phyloP scores from a whole-genome alignment of 192 early-diverging fungal genomes.

The Backusella circina region DNA sequence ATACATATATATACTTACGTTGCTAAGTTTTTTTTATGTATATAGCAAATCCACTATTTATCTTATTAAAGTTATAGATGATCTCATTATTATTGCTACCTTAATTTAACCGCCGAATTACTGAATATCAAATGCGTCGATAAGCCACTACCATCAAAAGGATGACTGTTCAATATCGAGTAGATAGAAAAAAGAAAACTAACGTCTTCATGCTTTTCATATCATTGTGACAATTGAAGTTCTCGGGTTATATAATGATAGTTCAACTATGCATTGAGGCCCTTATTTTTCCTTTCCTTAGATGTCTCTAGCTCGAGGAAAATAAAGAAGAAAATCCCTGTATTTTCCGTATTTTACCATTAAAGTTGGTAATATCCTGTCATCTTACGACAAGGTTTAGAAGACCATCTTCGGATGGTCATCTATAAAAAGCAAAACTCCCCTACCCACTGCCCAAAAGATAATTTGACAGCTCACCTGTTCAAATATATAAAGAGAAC shows the following conservation, averaged over 20 bases:
- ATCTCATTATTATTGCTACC: not conserved
- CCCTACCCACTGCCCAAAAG: not conserved
- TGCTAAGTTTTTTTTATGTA: not conserved
- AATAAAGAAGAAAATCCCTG: not conserved
- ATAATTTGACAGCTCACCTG: not conserved
- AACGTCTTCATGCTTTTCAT: not conserved
- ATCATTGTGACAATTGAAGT: not conserved
- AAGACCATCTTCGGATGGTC: not conserved
- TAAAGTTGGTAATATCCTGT: not conserved
- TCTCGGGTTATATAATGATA: not conserved
- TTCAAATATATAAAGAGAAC: not conserved
- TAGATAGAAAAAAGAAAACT: not conserved
- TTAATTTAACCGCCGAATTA: not conserved
- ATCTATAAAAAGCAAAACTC: not conserved
- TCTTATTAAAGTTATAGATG: not conserved
- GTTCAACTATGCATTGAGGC: not conserved
- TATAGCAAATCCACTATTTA: not conserved
- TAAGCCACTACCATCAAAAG: not conserved
- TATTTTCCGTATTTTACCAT: not conserved
- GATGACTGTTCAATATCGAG: not conserved
- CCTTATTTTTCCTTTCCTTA: not conserved
- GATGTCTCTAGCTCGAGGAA: not conserved
- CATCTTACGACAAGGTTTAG: not conserved
- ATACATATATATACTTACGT: not conserved
- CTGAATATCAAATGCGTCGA: not conserved